Base-by-base conservation (phyloP, 2,329 filamentous ascomycete species). In the Colletotrichum horii region DNA sequence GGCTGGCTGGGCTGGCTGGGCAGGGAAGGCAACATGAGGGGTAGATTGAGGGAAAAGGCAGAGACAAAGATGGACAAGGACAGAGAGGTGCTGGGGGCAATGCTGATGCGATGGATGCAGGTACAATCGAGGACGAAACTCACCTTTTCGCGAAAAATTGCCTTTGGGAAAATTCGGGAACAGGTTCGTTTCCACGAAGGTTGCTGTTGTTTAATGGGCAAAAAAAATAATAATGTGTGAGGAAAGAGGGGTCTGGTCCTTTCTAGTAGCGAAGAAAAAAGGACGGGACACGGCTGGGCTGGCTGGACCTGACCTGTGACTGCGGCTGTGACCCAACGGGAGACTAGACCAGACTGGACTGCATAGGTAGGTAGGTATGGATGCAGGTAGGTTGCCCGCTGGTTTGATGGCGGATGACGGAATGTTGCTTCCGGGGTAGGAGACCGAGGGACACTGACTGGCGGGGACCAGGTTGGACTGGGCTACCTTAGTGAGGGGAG, bases 131-230 rank as follows among this genome's bases (percentile, higher is more conserved):
- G 36, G 24, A 32, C 30, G 61, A 71, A 66, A 66, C 74, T 76
- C 71, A 76, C 74, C 52, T 76, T 72, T 71, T 75, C 66, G 71
- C 66, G 66, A 70, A 70, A 76, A 75, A 70, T 66, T 38, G n/a
- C 34, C 52, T 62, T 76, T 66, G 28, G 24, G 58, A 60, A 65
- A 72, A 56, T 43, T 28, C 26, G 70, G 64, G 48, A 64, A 30
- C 38, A 64, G 34, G 34, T 48, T 73, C 36, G 74, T 73, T 68
- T n/a, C 48, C 38, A 60, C 60, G 65, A 73, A 61, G 55, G 58
- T 74, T 74, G 74, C 48, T 65, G 24, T 76, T 76, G 64, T 38
- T 62, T 38, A 56, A 58, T 43, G 71, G 71, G 61, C 28, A 62
- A 67, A 71, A 75, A 48, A 74, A 69, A 62, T 52, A 71, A 60